A percentile compares a stretch with the other conserved stretches of the same genome.
Conservation (phyloP, 1,139 yeast genomes). For the Taphrina flavorubra region DNA sequence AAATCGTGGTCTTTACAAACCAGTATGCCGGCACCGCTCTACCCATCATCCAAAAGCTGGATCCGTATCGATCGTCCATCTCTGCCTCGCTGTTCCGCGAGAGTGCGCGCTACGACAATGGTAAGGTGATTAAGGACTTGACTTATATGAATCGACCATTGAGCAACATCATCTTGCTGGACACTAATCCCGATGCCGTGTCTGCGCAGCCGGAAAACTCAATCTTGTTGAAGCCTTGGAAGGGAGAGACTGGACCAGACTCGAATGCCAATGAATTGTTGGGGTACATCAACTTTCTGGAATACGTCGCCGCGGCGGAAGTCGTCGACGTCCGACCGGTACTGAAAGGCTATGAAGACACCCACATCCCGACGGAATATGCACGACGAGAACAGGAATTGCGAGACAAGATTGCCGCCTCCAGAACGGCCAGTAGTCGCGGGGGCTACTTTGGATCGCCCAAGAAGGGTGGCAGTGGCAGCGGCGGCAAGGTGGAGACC, state of each 20-base stretch:
- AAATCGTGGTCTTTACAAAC: conserved; percentile 85
- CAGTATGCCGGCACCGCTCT: conserved; percentile 87
- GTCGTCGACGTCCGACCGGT: conserved; percentile 89
- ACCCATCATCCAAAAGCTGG: conserved; percentile 81
- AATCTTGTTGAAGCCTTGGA: conserved; percentile 81
- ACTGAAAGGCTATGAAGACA: conserved; percentile 69
- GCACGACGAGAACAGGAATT: conserved; percentile 74
- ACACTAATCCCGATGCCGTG: conserved; percentile 73
- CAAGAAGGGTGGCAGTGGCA: conserved; percentile 59
- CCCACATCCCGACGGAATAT: conserved; percentile 78
- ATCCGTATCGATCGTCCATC: conserved; percentile 88
- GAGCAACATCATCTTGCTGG: conserved; percentile 77
- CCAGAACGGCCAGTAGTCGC: conserved; percentile 55
- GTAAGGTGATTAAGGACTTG: conserved; percentile 75
- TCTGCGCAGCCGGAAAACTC: conserved; percentile 92
- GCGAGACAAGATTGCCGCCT: conserved; percentile 71
- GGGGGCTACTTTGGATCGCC: conserved; percentile 55
- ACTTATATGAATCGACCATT: conserved; percentile 88
- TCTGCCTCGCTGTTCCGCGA: conserved; percentile 89
- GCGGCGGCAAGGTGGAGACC: conserved; percentile 66
- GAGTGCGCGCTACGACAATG: conserved; percentile 88
- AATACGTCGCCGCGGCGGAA: conserved; percentile 90
- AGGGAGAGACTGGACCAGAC: conserved; percentile 59
- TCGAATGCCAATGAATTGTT: conserved; percentile 77
- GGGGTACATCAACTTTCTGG: conserved; percentile 86